Conservation (phyloP, 345 rosid genomes). For the Eutrema japonicum region DNA sequence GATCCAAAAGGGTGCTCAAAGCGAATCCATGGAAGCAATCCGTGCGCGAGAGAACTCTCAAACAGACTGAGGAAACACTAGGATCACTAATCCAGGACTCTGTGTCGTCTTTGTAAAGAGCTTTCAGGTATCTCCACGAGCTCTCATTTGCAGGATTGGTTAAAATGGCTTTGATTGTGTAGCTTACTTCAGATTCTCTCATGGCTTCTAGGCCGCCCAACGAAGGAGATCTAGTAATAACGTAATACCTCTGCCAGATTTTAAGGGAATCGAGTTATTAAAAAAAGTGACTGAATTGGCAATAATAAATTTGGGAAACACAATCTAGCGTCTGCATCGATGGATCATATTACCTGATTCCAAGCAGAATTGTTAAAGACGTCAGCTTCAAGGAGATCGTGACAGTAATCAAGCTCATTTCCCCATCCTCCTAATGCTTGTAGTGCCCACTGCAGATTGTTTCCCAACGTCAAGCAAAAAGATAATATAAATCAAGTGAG, state of each 20-base stretch:
- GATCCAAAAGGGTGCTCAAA: slow-evolving; percentile 75
- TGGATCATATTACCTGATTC: slow-evolving; percentile 72
- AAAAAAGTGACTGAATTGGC: not conserved
- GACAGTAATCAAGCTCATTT: slow-evolving; percentile 79
- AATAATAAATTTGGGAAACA: slow-evolving; percentile 7
- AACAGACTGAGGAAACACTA: slow-evolving; percentile 63
- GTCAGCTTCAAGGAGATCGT: slow-evolving; percentile 74
- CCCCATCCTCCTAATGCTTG: slow-evolving; percentile 91
- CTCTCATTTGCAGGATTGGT: slow-evolving; percentile 75
- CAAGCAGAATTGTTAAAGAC: slow-evolving; percentile 92
- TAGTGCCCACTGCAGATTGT: slow-evolving; percentile 73
- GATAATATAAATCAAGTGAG: not conserved
- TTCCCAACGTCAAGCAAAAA: slow-evolving; percentile 21
- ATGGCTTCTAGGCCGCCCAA: slow-evolving; percentile 70
- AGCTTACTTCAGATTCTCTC: slow-evolving; percentile 80
- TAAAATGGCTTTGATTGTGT: slow-evolving; percentile 62
- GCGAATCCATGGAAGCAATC: slow-evolving; percentile 63
- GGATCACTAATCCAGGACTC: slow-evolving; percentile 61
- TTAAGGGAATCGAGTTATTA: not conserved
- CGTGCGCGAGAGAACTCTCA: slow-evolving; percentile 53
- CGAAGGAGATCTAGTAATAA: slow-evolving; percentile 65
- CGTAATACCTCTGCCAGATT: slow-evolving; percentile 71
- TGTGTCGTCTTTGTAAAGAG: slow-evolving; percentile 68
- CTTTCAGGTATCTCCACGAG: slow-evolving; percentile 86
- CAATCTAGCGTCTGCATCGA: not conserved